Evolutionary conservation across 2,329 filamentous ascomycete species (phyloP), one percentile per base, ranked within the genome.

Genomic region (Trematosphaeria pertusa): DNA sequence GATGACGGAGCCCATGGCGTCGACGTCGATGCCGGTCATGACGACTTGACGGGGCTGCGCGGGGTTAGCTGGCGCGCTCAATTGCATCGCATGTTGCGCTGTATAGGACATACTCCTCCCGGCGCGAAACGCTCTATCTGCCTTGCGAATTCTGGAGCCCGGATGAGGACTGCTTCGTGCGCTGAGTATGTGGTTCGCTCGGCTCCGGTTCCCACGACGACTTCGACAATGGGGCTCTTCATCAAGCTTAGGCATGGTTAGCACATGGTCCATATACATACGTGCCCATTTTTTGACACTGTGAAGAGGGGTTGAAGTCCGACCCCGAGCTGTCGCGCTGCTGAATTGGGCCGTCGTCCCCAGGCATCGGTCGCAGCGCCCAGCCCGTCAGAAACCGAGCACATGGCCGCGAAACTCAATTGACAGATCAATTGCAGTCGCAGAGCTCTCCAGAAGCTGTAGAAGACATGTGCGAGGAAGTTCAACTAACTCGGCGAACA

Each of bases 1-100:
- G 59, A 94, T 81, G 60, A 92, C 89, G 69, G 86, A 90, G 50
- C 87, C 86, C 44, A 90, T 85, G 17, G 89, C 86, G 55, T 90
- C 86, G 35, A 89, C 72, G 59, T 90, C 81, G 59, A 90, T 87
- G 54, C 81, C 74, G 2, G 78, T 66, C 18, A 96, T 85, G 48
- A 87, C 76, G 50, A 96, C 86, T 48, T 84, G 81, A 45, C 87
- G 87, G 56, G 82, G 82, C 81, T 81, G 44, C 5, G 34, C 5
- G 17, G 4, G 8, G 41, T 54, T 15, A 44, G 43, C 33, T 15
- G 28, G 8, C 8, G 8, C 3, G 9, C n/a, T 20, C 5, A 10
- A 11, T 2, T 4, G 19, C 4, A 4, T 9, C 26, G 2, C 5
- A 17, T n/a, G n/a, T 3, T 21, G 5, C 3, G 14, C 12, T 14